Percentiles rank a stretch among this genome's conserved stretches.
These are phyloP conservation scores for Epithemia pelagica DNA, from an alignment of 108 stramenopile species.

Conservation along the genomic window DNA sequence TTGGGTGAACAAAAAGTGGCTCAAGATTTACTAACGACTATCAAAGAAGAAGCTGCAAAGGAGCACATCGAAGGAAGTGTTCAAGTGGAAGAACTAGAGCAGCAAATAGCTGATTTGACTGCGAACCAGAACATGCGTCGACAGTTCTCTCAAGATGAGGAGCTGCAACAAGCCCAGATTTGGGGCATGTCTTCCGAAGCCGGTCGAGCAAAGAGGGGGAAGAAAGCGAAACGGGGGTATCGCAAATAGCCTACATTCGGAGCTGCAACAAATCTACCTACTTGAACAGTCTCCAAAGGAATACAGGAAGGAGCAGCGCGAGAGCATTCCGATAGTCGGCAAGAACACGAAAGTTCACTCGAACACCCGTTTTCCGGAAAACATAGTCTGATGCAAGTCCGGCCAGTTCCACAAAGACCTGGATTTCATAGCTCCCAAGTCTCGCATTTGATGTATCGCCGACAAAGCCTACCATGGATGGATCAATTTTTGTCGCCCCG, in stretches of 20 bases:
- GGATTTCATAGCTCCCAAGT: conserved; percentile 55
- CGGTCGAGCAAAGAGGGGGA: conserved; percentile 28
- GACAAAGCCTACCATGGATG: conserved; percentile 51
- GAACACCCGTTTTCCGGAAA: conserved; percentile 44
- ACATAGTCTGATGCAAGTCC: conserved; percentile 39
- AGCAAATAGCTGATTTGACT: conserved; percentile 74
- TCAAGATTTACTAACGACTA: conserved; percentile 58
- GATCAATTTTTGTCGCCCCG: conserved; percentile 51
- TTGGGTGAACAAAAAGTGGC: conserved; percentile 64
- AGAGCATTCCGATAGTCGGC: conserved; percentile 72
- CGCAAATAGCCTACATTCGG: conserved; percentile 14
- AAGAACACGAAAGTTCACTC: conserved; percentile 75
- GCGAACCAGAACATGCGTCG: conserved; percentile 65
- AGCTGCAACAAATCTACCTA: not conserved
- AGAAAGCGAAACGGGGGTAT: conserved; percentile 38
- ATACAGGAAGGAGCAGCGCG: conserved; percentile 14
- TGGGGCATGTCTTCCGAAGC: conserved; percentile 50
- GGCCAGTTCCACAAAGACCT: conserved; percentile 41
- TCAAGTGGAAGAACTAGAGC: conserved; percentile 70
- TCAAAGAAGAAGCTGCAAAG: conserved; percentile 45
- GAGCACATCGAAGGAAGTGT: conserved; percentile 39
- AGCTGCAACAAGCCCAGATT: conserved; percentile 67
- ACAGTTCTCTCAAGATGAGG: conserved; percentile 57
- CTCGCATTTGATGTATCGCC: conserved; percentile 57
- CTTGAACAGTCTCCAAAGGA: not conserved